Conservation (phyloP, 2,329 filamentous ascomycete species). For the Xylaria digitata region DNA sequence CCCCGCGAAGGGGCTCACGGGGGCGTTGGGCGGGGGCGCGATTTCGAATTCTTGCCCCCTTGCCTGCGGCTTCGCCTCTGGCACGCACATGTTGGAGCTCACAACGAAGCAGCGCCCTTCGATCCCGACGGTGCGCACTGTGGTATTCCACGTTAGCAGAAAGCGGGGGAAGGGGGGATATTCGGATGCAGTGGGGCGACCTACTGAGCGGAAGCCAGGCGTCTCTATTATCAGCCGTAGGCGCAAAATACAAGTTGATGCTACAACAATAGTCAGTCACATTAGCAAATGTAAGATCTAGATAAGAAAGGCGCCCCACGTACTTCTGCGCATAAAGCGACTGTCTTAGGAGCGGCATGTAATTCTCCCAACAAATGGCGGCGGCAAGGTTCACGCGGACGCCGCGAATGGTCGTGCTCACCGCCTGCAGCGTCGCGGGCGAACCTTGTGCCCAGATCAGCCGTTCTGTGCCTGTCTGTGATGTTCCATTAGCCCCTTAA, state of each 20-base stretch:
- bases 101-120: constrained; percentile 90
- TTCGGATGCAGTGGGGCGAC: neutral
- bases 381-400: constrained; percentile 83
- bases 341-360: constrained; percentile 90
- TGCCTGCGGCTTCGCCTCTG: constrained; percentile 47
- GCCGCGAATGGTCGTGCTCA: constrained; percentile 82
- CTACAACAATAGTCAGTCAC: constrained; percentile 1
- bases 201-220: constrained; percentile 71
- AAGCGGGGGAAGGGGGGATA: constrained; percentile 42
- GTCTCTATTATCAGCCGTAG: constrained; percentile 86
- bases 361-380: constrained; percentile 97
- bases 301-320: neutral
- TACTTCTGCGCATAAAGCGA: constrained; percentile 84
- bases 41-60: constrained; percentile 61
- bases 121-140: constrained; percentile 78
- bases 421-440: constrained; percentile 79
- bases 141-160: neutral
- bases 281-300: constrained; percentile 9
- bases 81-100: constrained; percentile 84
- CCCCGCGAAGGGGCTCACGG: neutral
- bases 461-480: constrained; percentile 67
- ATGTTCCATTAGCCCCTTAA: constrained; percentile 22
- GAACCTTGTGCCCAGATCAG: constrained; percentile 91
- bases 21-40: no score
- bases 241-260: constrained; percentile 89